These are phyloP conservation scores for Macrolepiota fuliginosa DNA, from an alignment of 768 basidiomycete genomes.

Conservation along the genomic window DNA sequence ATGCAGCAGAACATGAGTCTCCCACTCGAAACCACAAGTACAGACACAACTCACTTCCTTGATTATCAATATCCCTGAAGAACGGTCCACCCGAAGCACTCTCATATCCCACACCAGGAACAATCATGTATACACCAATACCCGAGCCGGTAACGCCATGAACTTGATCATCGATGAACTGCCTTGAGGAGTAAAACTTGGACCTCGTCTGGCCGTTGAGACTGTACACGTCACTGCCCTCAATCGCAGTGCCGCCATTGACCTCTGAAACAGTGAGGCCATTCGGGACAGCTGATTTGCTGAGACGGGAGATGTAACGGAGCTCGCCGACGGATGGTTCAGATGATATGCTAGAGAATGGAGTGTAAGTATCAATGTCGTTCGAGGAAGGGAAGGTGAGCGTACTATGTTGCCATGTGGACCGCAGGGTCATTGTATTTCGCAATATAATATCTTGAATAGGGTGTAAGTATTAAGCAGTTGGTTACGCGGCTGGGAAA, in stretches of 20 bases:
- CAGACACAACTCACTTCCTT: slow-evolving; percentile 22
- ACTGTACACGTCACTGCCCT: slow-evolving; percentile 33
- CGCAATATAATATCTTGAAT: slow-evolving; percentile 30
- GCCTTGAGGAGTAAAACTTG: slow-evolving; percentile 32
- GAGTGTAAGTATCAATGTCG: background rate
- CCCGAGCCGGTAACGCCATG: slow-evolving; percentile 31
- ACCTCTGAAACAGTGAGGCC: slow-evolving; percentile 27
- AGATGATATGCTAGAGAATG: slow-evolving; percentile 24
- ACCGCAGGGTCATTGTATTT: slow-evolving; percentile 33
- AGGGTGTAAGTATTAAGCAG: background rate
- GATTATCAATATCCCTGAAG: slow-evolving; percentile 35
- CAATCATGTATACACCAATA: slow-evolving; percentile 29
- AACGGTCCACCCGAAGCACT: slow-evolving; percentile 29
- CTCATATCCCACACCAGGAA: slow-evolving; percentile 32
- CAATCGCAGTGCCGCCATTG: slow-evolving; percentile 32
- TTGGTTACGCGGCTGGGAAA: background rate
- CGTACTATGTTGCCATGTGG: slow-evolving; percentile 38
- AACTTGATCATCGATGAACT: slow-evolving; percentile 33
- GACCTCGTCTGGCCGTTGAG: slow-evolving; percentile 30
- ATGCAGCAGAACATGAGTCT: background rate
- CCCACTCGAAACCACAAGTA: background rate
- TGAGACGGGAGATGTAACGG: slow-evolving; percentile 34
- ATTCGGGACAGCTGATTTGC: slow-evolving; percentile 23
- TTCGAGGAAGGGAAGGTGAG: background rate
- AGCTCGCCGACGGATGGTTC: slow-evolving; percentile 36